Evolutionary conservation across 352 stramenopile species (phyloP).

Genomic region (Phytophthora lateralis): DNA sequence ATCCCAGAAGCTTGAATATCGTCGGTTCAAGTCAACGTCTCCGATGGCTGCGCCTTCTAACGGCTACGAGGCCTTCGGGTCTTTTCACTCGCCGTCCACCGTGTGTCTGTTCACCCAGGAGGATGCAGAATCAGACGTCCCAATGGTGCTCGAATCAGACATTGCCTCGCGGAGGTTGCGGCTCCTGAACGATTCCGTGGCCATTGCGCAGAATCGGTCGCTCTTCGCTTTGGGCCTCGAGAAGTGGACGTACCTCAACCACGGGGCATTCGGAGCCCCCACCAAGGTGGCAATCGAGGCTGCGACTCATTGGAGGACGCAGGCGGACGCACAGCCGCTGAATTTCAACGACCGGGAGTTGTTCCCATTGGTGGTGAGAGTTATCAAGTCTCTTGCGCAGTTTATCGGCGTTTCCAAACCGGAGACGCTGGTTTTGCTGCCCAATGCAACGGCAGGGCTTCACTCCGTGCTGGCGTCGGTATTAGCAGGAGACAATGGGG

Average conservation of each 20-base stretch:
- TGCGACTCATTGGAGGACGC: conserved; percentile 73
- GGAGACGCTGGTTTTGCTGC: conserved; percentile 75
- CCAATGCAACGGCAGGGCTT: conserved; percentile 91
- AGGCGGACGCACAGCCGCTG: conserved; percentile 90
- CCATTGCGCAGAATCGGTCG: conserved; percentile 38
- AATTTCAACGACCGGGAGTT: conserved; percentile 93
- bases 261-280: conserved; percentile 92
- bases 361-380: conserved; percentile 87
- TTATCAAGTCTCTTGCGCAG: conserved; percentile 72
- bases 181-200: conserved; percentile 6
- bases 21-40: conserved; percentile 7
- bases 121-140: conserved; percentile 1
- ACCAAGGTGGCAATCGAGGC: conserved; percentile 70
- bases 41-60: conserved; percentile 4
- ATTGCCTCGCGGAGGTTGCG: conserved; percentile 20
- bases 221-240: conserved; percentile 64
- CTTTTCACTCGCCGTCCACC: conserved; percentile 75
- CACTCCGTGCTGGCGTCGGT: conserved; percentile 84
- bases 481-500: conserved; percentile 11
- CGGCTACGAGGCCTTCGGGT: conserved; percentile 77
- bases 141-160: conserved; percentile 24
- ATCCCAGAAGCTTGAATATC: conserved; percentile 13
- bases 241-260: conserved; percentile 94
- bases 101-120: conserved; percentile 55
- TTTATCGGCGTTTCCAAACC: conserved; percentile 63